These are phyloP conservation scores for Lathyrus tuberosus DNA, from an alignment of 306 rosid genomes.

Conservation along the genomic window DNA sequence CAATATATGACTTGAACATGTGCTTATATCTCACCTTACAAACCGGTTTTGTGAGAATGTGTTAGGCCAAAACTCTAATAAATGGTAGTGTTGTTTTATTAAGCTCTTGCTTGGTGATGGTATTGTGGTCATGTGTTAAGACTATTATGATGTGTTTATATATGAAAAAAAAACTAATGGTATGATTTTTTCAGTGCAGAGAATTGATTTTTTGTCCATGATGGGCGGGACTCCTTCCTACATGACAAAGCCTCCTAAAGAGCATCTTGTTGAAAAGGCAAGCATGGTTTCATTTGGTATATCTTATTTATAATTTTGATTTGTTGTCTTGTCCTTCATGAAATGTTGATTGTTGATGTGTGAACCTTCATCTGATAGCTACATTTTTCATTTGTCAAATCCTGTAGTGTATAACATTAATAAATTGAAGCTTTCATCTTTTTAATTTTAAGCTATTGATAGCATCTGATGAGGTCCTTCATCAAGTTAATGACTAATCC, in stretches of 20 bases:
- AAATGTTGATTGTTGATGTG: constrained; percentile 28
- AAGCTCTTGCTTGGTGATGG: neutral
- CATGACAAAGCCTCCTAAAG: constrained; percentile 70
- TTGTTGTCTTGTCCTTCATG: constrained; percentile 10
- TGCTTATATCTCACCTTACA: too few relatives aligned
- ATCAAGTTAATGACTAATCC: neutral
- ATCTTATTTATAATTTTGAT: neutral
- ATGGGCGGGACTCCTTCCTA: constrained; percentile 52
- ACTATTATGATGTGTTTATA: constrained; percentile 21
- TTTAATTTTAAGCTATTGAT: neutral
- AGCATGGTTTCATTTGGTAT: constrained; percentile 22
- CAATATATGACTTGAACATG: too few relatives aligned
- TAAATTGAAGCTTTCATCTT: constrained; percentile 7
- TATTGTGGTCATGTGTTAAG: neutral
- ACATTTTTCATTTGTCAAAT: neutral
- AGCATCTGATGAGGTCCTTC: constrained; percentile 1
- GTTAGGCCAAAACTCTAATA: neutral
- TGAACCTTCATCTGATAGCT: constrained; percentile 19
- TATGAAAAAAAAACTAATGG: constrained; percentile 1
- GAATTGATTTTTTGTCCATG: constrained; percentile 43
- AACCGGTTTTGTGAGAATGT: too few relatives aligned
- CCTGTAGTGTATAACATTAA: constrained; percentile 2
- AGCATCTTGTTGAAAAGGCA: constrained; percentile 75
- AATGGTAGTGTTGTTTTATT: neutral
- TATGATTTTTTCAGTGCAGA: constrained; percentile 52